Conservation (phyloP, 352 stramenopile species). For the Phytophthora europaea region DNA sequence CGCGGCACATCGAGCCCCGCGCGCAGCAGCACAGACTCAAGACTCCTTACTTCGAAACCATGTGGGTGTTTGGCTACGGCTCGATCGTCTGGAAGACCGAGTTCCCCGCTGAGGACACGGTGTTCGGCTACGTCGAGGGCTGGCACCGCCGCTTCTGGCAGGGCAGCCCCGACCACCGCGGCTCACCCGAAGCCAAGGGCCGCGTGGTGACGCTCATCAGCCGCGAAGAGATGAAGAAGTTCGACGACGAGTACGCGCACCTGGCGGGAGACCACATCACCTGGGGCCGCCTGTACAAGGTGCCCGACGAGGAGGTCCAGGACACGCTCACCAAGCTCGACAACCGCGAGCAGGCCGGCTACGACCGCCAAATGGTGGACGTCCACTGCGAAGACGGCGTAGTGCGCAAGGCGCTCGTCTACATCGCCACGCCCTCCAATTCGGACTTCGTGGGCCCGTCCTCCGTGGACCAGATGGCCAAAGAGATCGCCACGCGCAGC, state of each 20-base stretch:
- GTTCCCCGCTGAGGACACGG: constrained; percentile 70
- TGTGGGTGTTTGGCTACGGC: constrained; percentile 91
- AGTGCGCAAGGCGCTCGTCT: constrained; percentile 79
- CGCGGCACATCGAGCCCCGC: constrained; percentile 23
- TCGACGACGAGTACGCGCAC: constrained; percentile 79
- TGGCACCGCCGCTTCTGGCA: constrained; percentile 93
- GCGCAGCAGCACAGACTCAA: constrained; percentile 6
- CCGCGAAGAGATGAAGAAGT: constrained; percentile 76
- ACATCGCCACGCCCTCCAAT: constrained; percentile 88
- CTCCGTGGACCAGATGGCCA: constrained; percentile 78
- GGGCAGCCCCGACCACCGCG: constrained; percentile 88
- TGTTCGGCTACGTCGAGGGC: constrained; percentile 84
- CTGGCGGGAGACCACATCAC: constrained; percentile 72
- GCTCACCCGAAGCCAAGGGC: constrained; percentile 76
- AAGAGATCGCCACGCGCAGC: constrained; percentile 76
- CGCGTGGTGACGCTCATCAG: constrained; percentile 91
- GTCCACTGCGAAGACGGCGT: constrained; percentile 81
- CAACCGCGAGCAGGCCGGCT: constrained; percentile 87
- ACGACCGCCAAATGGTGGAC: constrained; percentile 80
- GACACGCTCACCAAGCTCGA: constrained; percentile 85
- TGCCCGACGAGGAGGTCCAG: constrained; percentile 81
- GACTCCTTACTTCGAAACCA: constrained; percentile 21
- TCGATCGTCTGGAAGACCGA: constrained; percentile 86
- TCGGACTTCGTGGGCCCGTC: constrained; percentile 84
- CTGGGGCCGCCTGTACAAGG: constrained; percentile 90